Conservation (phyloP, 345 rosid species). For the thale cress (Arabidopsis thaliana) region DNA sequence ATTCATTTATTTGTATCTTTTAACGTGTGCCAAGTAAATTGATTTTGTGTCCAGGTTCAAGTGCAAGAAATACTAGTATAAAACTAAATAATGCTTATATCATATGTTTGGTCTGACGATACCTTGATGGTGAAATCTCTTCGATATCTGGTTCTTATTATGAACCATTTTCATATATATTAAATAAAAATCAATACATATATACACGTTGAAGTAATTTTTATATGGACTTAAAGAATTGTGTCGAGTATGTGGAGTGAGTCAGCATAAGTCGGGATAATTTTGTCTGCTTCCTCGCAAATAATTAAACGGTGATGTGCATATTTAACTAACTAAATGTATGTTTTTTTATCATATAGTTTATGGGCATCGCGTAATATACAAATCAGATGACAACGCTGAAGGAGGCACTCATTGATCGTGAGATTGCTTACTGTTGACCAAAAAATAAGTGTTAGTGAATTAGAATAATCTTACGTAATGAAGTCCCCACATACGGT, state of each 20-base stretch:
- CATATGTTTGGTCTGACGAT: conserved; percentile 29
- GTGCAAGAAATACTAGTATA: neutral
- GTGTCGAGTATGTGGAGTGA: conserved; percentile 22
- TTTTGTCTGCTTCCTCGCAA: conserved; percentile 24
- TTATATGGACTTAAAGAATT: neutral
- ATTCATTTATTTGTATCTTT: conserved; percentile 6
- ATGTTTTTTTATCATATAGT: neutral
- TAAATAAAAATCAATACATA: neutral
- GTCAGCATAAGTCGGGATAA: conserved; percentile 33
- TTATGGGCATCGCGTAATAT: conserved; percentile 1
- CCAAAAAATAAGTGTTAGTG: neutral
- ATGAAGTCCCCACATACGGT: conserved; percentile 4
- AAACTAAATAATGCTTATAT: neutral
- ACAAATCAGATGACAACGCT: conserved; percentile 18
- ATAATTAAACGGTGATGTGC: conserved; percentile 33
- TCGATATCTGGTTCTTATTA: conserved; percentile 11
- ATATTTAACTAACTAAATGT: conserved; percentile 17
- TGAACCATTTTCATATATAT: neutral
- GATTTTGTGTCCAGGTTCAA: conserved; percentile 30
- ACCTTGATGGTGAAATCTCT: conserved; percentile 19
- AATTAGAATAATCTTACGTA: conserved; percentile 8
- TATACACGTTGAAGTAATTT: neutral
- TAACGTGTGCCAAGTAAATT: conserved; percentile 9
- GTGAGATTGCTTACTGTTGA: conserved; percentile 4
- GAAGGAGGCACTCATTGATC: conserved; percentile 29